These are phyloP conservation scores for Cyclotella baltica DNA, from an alignment of 108 stramenopile genomes.

Conservation along the genomic window DNA sequence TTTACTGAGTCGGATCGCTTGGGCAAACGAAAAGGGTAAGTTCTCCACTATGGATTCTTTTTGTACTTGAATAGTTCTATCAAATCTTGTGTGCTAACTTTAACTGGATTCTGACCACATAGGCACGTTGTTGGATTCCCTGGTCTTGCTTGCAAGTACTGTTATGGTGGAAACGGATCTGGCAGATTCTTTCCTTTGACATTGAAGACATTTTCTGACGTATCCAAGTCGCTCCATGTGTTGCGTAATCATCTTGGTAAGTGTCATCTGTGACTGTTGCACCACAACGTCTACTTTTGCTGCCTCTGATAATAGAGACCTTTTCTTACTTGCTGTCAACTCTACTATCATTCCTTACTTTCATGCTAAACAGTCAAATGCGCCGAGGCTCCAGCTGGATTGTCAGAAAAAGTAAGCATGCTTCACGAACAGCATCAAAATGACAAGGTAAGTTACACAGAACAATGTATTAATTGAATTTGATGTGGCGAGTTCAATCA, in stretches of 20 bases:
- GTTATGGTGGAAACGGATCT: conserved; percentile 48
- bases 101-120: not conserved
- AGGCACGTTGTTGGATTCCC: conserved; percentile 40
- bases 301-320: too few relatives aligned
- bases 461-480: not conserved
- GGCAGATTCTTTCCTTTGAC: conserved; percentile 55
- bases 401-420: conserved; percentile 59
- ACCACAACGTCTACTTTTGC: not conserved
- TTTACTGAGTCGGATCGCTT: conserved; percentile 57
- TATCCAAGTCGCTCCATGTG: conserved; percentile 49
- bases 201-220: conserved; percentile 55
- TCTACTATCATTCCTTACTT: not conserved
- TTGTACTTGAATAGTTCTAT: not conserved
- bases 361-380: conserved; percentile 20
- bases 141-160: conserved; percentile 52
- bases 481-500: not conserved
- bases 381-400: conserved; percentile 74
- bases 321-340: too few relatives aligned
- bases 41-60: not conserved
- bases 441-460: conserved; percentile 55
- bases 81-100: not conserved
- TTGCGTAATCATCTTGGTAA: conserved; percentile 41
- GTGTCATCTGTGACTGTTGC: not conserved
- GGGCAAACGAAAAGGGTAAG: conserved; percentile 50
- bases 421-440: conserved; percentile 69